Base-by-base conservation (phyloP, 805 yeast species). In the Ogataea henricii region DNA sequence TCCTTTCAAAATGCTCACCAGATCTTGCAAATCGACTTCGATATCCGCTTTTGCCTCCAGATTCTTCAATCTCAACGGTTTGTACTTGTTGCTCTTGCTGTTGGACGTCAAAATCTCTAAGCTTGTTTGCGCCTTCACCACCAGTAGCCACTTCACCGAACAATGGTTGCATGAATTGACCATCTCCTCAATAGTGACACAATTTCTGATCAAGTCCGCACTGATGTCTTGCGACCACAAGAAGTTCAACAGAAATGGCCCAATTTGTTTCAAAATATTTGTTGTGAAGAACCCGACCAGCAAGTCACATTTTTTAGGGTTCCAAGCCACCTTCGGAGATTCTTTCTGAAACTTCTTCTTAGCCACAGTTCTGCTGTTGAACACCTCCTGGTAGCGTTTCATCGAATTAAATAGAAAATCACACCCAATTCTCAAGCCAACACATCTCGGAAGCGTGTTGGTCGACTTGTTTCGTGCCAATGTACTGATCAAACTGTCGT, bases 401-500 rank as follows among this genome's bases (percentile, higher is more conserved):
- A 82, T 79, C 4, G 78, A 67, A 22, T 72, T 72, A 53, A 81
- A 77, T 0, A 85, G 68, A 36, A 78, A 77, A 56, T 85, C 89
- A 76, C 89, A 82, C 0, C 94, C 88, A 47, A 94, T 66, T 52
- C 89, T 85, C 60, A 94, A 85, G 0, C 99, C 98, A 36, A 91
- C 97, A 1, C 90, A 96, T 45, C 76, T 74, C 17, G 78, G 73
- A 42, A 77, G 56, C 3, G 59, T 49, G 5, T 53, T 47, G 1
- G 64, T 53, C 9, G 63, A 51, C 42, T 65, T 68, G 38, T 67
- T 63, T 54, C 87, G 82, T 0, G 92, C 79, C 50, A 89, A 75
- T 14, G 83, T 74, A 2, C 80, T 71, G 12, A 90, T 79, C 54
- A 94, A 72, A 17, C 74, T 71, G 59, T 92, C 98, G 62, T 90